A percentile compares a stretch with the other conserved stretches of the same genome.
Conservation (phyloP, 1,139 yeast species). For the Lodderomyces beijingensis region DNA sequence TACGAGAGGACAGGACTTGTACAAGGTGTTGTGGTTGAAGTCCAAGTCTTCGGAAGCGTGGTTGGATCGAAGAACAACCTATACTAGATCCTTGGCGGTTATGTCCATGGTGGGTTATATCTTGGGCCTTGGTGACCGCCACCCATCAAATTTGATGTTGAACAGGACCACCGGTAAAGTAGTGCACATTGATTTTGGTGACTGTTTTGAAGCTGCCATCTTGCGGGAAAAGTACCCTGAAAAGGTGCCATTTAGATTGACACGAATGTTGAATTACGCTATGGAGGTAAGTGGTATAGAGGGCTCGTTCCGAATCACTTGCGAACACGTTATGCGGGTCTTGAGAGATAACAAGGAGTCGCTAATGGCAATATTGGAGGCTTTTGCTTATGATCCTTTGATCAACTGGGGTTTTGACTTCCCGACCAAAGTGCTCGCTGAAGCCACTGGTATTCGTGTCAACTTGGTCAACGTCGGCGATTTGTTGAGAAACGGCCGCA, state of each 20-base stretch:
- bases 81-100: constrained; percentile 91
- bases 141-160: constrained; percentile 94
- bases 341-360: constrained; percentile 92
- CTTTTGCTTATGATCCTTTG: constrained; percentile 97
- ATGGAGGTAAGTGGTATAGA: constrained; percentile 99
- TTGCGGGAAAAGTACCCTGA: constrained; percentile 96
- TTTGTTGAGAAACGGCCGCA: constrained; percentile 65
- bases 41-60: constrained; percentile 96
- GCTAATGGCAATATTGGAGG: constrained; percentile 95
- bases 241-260: constrained; percentile 93
- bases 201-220: constrained; percentile 98
- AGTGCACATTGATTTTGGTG: constrained; percentile 97
- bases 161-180: constrained; percentile 93
- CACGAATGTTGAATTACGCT: constrained; percentile 95
- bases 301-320: constrained; percentile 93
- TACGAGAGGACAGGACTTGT: constrained; percentile 93
- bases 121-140: constrained; percentile 94
- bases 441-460: constrained; percentile 64
- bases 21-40: constrained; percentile 93
- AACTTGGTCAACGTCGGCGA: constrained; percentile 67
- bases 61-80: constrained; percentile 95
- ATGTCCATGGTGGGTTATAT: constrained; percentile 99
- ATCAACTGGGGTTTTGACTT: constrained; percentile 98
- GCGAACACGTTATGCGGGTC: constrained; percentile 96
- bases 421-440: constrained; percentile 75